phyloP scores from a whole-genome alignment of 2,329 filamentous ascomycete species.

The Trichoderma polysporum region DNA sequence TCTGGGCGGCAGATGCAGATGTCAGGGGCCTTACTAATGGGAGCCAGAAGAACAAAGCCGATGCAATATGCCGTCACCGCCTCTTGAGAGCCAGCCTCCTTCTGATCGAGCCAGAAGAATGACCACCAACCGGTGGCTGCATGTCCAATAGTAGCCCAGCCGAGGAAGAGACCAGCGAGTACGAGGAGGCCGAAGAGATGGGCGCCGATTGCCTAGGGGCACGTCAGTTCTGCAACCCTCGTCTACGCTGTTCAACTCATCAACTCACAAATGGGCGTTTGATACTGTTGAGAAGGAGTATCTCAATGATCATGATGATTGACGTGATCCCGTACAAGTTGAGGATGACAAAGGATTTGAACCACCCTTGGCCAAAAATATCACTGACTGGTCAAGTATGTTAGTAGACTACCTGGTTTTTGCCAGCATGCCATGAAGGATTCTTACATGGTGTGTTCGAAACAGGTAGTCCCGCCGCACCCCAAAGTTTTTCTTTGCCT shows the following conservation, averaged over 20 bases:
- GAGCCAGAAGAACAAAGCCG: constrained; percentile 45
- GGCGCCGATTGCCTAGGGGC: constrained; percentile 43
- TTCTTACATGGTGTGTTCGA: constrained; percentile 18
- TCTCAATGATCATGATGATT: constrained; percentile 46
- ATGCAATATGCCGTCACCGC: constrained; percentile 46
- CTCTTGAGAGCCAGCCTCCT: constrained; percentile 43
- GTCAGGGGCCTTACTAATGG: constrained; percentile 43
- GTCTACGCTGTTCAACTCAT: neutral
- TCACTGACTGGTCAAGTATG: constrained; percentile 41
- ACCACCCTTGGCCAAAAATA: constrained; percentile 49
- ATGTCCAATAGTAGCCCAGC: constrained; percentile 50
- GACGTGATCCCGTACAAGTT: constrained; percentile 47
- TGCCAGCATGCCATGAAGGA: neutral
- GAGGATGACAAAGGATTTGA: constrained; percentile 47
- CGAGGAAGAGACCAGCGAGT: constrained; percentile 46
- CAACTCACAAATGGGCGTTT: constrained; percentile 48
- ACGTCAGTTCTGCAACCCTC: constrained; percentile 22
- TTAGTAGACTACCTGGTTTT: constrained; percentile 23
- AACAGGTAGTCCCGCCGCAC: neutral
- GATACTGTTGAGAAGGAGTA: constrained; percentile 53
- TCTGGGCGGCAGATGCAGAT: constrained; percentile 22
- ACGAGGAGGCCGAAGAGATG: constrained; percentile 45
- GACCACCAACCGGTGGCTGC: constrained; percentile 45
- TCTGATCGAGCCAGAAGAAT: constrained; percentile 53
- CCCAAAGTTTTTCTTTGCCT: neutral